Evolutionary conservation across 164 flowering plant genomes (phyloP).

Genomic region (Annona cherimola): DNA sequence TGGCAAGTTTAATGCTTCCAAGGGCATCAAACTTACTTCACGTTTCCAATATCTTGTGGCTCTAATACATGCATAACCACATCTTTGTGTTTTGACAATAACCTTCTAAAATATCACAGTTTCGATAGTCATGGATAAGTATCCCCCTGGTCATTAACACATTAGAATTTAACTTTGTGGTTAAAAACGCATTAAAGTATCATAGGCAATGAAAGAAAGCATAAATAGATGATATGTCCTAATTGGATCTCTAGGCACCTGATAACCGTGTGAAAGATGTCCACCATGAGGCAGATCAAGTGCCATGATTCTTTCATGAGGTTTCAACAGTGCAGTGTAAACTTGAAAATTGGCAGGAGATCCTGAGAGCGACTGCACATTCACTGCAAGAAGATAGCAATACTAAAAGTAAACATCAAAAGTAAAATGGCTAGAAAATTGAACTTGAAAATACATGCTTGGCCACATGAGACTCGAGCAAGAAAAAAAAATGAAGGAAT

Average conservation of each 20-base stretch:
- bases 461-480: neutral
- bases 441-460: neutral
- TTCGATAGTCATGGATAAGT: neutral
- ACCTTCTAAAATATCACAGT: neutral
- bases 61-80: neutral
- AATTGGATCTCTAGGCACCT: conserved; percentile 18
- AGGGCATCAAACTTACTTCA: neutral
- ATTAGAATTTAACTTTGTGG: neutral
- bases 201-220: neutral
- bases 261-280: conserved; percentile 84
- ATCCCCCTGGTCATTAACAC: neutral
- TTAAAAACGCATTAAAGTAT: neutral
- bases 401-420: neutral
- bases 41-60: neutral
- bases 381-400: conserved; percentile 48
- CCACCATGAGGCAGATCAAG: conserved; percentile 97
- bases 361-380: conserved; percentile 93
- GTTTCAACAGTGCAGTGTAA: conserved; percentile 88
- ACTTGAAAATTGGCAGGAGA: conserved; percentile 97
- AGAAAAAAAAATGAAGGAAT: neutral
- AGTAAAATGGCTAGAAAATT: neutral
- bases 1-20: neutral
- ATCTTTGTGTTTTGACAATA: neutral
- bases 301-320: conserved; percentile 99
- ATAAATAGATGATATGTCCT: neutral